Evolutionary conservation across 352 stramenopile species (phyloP), one percentile per base, ranked within the genome.

Genomic region (Plasmopara halstedii): DNA sequence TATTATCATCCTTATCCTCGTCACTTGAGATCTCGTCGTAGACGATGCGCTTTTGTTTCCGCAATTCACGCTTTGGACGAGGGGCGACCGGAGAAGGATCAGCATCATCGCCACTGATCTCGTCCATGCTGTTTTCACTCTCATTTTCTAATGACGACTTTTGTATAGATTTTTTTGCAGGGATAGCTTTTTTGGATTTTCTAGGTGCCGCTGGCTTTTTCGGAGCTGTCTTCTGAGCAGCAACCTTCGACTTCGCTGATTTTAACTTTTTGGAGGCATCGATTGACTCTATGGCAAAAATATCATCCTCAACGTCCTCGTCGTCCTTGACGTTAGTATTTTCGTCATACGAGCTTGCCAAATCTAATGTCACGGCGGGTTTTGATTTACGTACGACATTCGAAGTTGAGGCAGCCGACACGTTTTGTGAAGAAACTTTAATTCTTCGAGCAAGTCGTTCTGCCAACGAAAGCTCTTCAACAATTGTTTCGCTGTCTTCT

Each of bases 391-490:
- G 61, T 22, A 56, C 56, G 3, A 44, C 21, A 31, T 42, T 68
- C 6, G 37, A 42, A 13, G 60, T 44, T 21, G 58, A 37, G 11
- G 48, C 43, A 17, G 50, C 46, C 18, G 40, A 43, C 41, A 77
- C 80, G 23, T 70, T 73, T 50, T 59, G 27, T 1, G 70, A 64
- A 1, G 60, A 79, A 21, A 60, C 63, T 33, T 83, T 63, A 0
- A 69, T 58, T 46, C 67, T 68, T 26, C 71, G 53, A 42, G 81
- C 72, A 42, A 91, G 60, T 7, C 80, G 62, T 41, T 94, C 71
- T 1, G 77, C 74, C 13, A 92, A 47, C 2, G 80, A 90, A 15
- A 91, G 58, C 9, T 88, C 72, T 25, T 89, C 78, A 0, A 87
- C 38, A 20, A 91, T 79, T 18, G 79, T 70, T 22, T 81, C 73